Conservation (phyloP, 768 basidiomycete species). For the Sarcodon aspratus region DNA sequence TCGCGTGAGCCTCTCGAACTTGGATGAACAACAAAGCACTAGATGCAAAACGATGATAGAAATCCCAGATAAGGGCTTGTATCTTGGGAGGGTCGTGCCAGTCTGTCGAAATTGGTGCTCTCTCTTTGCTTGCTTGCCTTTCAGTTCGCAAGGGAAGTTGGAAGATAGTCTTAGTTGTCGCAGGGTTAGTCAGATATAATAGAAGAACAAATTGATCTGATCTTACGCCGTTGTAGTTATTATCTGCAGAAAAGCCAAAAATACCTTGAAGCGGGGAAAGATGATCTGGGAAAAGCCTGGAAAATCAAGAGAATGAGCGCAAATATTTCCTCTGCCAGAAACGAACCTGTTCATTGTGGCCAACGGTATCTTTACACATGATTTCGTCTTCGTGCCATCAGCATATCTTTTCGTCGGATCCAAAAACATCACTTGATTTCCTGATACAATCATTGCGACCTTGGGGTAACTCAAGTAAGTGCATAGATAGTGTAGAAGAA, state of each 20-base stretch:
- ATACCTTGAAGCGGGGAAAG: constrained; percentile 26
- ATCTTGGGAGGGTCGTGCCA: no score
- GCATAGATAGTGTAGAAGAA: constrained; percentile 9
- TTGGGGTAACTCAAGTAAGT: constrained; percentile 1
- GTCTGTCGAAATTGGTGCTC: no score
- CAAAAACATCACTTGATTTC: constrained; percentile 23
- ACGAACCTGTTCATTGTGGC: not conserved
- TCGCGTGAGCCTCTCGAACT: no score
- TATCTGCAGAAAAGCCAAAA: constrained; percentile 24
- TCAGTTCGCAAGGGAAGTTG: constrained; percentile 29
- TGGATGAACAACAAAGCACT: no score
- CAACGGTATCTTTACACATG: constrained; percentile 11
- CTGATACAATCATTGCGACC: constrained; percentile 23
- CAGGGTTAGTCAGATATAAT: not conserved
- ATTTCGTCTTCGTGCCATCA: constrained; percentile 9
- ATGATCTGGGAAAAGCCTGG: constrained; percentile 31
- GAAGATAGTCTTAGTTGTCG: constrained; percentile 29
- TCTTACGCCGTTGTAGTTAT: constrained; percentile 19
- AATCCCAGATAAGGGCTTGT: no score
- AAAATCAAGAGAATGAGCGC: not conserved
- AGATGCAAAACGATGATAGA: no score
- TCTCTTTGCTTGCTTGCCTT: constrained; percentile 8
- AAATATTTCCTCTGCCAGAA: no score
- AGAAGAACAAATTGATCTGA: not conserved
- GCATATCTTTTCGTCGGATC: constrained; percentile 34